Evolutionary conservation across 1,284 basidiomycete genomes (phyloP), one percentile per base, ranked within the genome.

Genomic region (Tylopilus sp.): DNA sequence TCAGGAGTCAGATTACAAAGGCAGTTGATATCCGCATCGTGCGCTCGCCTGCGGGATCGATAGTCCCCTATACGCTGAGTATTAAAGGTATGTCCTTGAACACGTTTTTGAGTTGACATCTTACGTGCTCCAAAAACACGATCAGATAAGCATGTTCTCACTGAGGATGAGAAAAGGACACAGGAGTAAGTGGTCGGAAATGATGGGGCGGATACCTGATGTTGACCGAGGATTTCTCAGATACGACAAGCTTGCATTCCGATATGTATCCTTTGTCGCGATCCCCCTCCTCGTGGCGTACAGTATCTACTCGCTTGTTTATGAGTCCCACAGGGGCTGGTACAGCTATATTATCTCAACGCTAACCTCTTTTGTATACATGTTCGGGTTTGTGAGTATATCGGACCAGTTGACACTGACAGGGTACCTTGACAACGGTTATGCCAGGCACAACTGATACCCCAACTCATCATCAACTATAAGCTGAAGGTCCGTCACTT

Each of bases 121-220:
- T 39, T 19, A 33, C 47, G 12, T 49, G 46, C 42, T 53, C 54
- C 29, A 44, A 45, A 41, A 10, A 38, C 26, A 37, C 43, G 19
- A 52, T 54, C 44, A 89, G 92, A 95, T 73, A 97, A 97, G 69
- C 93, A 97, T 64, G 85, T 92, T 51, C 76, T 97, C 12, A 88
- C 78, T 53, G 93, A 96, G 62, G 94, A 97, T 59, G 96, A 98
- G 73, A 92, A 89, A 75, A 94, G 89, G 73, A 97, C 96, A n/a
- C 93, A 97, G 69, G 93, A 97, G 84, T 95, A 73, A 66, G 86
- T 67, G 18, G 31, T 34, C 18, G 41, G 39, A 26, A 38, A 44
- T 34, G 8, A 11, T 15, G 21, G n/a, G 15, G 9, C 23, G 8
- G 63, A 61, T 72, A 59, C 54, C 38, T 54, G 52, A 37, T 8